Percentiles rank a stretch among this genome's conserved stretches.
Conservation (phyloP, 208 protist genomes). For the Leptomonas pyrrhocoris region DNA sequence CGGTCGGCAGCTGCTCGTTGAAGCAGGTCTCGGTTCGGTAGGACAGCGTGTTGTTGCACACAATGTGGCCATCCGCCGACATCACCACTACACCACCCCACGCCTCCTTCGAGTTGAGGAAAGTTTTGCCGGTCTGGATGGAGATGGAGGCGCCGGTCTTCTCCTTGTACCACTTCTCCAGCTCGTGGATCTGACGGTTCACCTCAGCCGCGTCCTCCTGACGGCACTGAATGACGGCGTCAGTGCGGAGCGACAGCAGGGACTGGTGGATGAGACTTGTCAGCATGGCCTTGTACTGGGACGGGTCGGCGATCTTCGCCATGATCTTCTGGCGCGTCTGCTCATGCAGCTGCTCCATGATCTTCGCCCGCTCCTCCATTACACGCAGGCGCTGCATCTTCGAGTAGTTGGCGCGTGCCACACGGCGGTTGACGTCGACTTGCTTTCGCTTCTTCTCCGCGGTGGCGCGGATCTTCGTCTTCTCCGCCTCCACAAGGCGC, state of each 20-base stretch:
- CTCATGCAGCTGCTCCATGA: conserved; percentile 81
- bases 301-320: conserved; percentile 55
- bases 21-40: conserved; percentile 88
- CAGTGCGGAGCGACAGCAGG: conserved; percentile 70
- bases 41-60: conserved; percentile 89
- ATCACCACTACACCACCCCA: conserved; percentile 82
- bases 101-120: conserved; percentile 66
- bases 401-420: conserved; percentile 84
- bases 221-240: conserved; percentile 71
- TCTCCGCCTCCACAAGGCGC: conserved; percentile 86
- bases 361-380: conserved; percentile 80
- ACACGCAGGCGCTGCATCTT: conserved; percentile 83
- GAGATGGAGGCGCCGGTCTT: conserved; percentile 51
- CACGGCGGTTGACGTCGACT: conserved; percentile 83
- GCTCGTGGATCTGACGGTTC: conserved; percentile 42
- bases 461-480: conserved; percentile 78
- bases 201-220: conserved; percentile 75
- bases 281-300: conserved; percentile 71
- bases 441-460: conserved; percentile 84
- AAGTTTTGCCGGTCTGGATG: conserved; percentile 55
- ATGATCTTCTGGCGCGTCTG: conserved; percentile 66
- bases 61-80: conserved; percentile 80
- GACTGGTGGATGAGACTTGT: conserved; percentile 73
- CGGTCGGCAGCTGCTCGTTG: conserved; percentile 87
- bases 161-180: conserved; percentile 74